Evolutionary conservation across 495 filamentous ascomycete species (phyloP).

Genomic region (Glonium stellatum): DNA sequence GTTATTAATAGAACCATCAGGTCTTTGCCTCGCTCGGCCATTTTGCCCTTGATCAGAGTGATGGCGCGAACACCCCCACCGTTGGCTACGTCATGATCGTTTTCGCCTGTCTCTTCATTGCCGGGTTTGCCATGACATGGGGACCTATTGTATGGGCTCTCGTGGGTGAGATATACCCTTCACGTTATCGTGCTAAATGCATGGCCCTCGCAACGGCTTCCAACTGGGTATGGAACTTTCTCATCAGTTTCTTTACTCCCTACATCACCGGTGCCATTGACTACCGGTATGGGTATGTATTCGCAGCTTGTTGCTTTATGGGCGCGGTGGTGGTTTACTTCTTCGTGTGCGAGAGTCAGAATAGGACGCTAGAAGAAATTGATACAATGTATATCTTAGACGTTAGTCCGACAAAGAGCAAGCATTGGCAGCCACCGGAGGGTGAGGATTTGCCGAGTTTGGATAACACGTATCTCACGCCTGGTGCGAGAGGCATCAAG

Average conservation of each 20-base stretch:
- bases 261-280: conserved; percentile 62
- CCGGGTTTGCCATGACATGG: conserved; percentile 55
- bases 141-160: conserved; percentile 78
- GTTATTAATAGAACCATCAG: too few relatives aligned
- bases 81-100: conserved; percentile 15
- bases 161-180: conserved; percentile 74
- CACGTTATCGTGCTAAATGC: conserved; percentile 64
- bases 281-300: conserved; percentile 72
- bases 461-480: conserved; percentile 7
- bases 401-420: conserved; percentile 60
- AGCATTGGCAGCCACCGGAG: conserved; percentile 42
- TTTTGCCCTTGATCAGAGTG: conserved; percentile 23
- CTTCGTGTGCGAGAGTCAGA: conserved; percentile 66
- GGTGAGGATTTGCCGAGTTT: neutral
- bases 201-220: conserved; percentile 73
- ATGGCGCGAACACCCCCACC: neutral
- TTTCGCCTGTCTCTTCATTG: conserved; percentile 16
- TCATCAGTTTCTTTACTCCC: conserved; percentile 79
- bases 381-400: conserved; percentile 75
- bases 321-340: conserved; percentile 62
- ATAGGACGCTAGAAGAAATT: conserved; percentile 66
- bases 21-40: conserved; percentile 33
- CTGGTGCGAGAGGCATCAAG: conserved; percentile 16
- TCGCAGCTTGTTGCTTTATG: conserved; percentile 60
- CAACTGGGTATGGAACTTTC: conserved; percentile 89